Evolutionary conservation across 2,329 filamentous ascomycete genomes (phyloP), one percentile per base, ranked within the genome.

Genomic region (Alternaria sp.): DNA sequence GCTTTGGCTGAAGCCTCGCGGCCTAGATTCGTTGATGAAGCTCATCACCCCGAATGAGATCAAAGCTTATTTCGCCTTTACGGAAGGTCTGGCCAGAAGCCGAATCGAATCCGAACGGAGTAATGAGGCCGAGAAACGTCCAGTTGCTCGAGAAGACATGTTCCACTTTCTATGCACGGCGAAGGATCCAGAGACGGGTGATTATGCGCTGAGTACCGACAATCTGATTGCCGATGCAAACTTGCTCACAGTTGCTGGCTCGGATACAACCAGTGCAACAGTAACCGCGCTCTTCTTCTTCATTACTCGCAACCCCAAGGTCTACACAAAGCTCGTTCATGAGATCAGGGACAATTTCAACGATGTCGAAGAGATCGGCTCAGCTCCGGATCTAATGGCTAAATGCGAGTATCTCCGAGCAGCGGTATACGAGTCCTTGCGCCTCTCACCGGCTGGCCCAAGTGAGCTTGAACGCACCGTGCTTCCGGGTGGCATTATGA

Each of bases 101-200:
- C 65, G 65, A 5, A 43, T 64, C 8, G 23, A 55, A 25, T 21
- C 28, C 23, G 21, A 61, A 4, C 41, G 54, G 20, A 58, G 56
- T 6, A 41, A 49, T 14, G 60, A 66, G 44, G 28, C 12, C 12
- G 54, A 58, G 10, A 60, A 60, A 15, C 47, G 28, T 12, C 60
- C 45, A 53, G 46, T 33, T 14, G 45, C 68, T 15, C 44, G 63
- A 23, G 77, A 79, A 58, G 65, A 82, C 66, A 79, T 82, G 64
- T 78, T 80, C 67, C 71, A 81, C 62, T 74, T 83, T 72, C 71
- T 81, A 8, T 70, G 79, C 51, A 70, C 77, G 44, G 77, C 80
- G 59, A 76, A 78, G 66, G 76, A 85, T 71, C 77, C 79, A 4
- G 71, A 81, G 55, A 80, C 80, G 6, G 73, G 78, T 61, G 51